Conservation (phyloP, 768 basidiomycete genomes). For the Lentinula guzmanii region DNA sequence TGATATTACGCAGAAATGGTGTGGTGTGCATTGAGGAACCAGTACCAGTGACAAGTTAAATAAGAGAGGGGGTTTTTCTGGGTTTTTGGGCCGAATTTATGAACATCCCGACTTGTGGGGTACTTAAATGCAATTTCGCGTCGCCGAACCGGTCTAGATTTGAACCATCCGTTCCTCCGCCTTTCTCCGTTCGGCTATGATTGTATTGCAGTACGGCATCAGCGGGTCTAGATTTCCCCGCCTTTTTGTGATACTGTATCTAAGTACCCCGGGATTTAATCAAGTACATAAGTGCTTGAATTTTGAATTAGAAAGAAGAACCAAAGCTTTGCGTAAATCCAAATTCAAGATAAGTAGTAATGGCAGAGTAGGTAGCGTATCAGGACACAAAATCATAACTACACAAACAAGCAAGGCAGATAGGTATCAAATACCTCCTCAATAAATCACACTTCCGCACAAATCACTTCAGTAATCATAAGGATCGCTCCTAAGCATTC, state of each 20-base stretch:
- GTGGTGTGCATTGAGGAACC: neutral
- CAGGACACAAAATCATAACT: no score
- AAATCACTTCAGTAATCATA: no score
- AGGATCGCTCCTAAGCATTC: no score
- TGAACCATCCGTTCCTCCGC: neutral
- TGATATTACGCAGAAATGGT: neutral
- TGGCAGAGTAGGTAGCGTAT: no score
- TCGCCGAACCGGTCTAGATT: neutral
- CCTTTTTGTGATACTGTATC: neutral
- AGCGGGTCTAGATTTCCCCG: neutral
- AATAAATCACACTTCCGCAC: no score
- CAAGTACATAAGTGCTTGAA: neutral
- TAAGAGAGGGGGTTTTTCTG: neutral
- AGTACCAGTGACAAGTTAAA: neutral
- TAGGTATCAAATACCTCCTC: no score
- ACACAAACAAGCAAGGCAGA: no score
- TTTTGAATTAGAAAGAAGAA: no score
- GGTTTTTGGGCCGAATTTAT: neutral
- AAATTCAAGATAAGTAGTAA: no score
- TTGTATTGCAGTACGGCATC: neutral
- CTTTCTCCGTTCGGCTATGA: neutral
- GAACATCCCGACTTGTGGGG: neutral
- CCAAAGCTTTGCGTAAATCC: no score
- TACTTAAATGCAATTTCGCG: neutral
- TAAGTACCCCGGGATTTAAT: neutral